Conservation (phyloP, 140 eudicot species). For the Ambrosia hybrid region DNA sequence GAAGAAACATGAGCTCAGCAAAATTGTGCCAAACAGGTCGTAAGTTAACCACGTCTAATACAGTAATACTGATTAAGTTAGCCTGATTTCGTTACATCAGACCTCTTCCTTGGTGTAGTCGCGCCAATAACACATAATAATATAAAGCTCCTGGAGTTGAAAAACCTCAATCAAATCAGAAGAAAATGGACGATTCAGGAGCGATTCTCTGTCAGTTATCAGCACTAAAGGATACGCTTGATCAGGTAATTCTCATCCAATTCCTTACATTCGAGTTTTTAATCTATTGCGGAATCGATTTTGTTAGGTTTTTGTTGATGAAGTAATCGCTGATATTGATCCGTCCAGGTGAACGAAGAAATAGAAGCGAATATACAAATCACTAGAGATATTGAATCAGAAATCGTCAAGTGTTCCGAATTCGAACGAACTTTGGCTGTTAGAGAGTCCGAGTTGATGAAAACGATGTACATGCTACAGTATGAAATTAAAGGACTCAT, state of each 20-base stretch:
- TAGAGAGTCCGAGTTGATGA: conserved; percentile 52
- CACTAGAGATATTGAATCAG: conserved; percentile 63
- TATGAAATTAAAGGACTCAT: conserved; percentile 53
- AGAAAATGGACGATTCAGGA: conserved; percentile 54
- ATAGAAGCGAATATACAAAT: conserved; percentile 55
- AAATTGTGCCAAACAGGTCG: no score
- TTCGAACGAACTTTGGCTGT: conserved; percentile 38
- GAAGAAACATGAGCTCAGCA: no score
- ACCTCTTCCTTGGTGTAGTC: no score
- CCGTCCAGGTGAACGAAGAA: conserved; percentile 60
- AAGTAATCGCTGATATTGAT: not conserved
- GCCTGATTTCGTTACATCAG: no score
- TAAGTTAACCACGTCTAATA: no score
- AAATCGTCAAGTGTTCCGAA: conserved; percentile 54
- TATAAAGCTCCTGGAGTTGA: conserved; percentile 11
- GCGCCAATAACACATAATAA: not conserved
- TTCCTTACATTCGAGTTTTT: not conserved
- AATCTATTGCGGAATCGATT: not conserved
- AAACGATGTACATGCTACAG: conserved; percentile 44
- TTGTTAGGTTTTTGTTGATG: conserved; percentile 13
- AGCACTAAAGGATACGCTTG: conserved; percentile 70
- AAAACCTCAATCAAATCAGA: conserved; percentile 12
- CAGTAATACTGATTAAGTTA: no score
- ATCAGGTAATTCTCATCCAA: conserved; percentile 40
- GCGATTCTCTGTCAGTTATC: conserved; percentile 59